These are phyloP conservation scores for Cucurbita argyrosperma DNA, from an alignment of 306 rosid species.

Conservation along the genomic window DNA sequence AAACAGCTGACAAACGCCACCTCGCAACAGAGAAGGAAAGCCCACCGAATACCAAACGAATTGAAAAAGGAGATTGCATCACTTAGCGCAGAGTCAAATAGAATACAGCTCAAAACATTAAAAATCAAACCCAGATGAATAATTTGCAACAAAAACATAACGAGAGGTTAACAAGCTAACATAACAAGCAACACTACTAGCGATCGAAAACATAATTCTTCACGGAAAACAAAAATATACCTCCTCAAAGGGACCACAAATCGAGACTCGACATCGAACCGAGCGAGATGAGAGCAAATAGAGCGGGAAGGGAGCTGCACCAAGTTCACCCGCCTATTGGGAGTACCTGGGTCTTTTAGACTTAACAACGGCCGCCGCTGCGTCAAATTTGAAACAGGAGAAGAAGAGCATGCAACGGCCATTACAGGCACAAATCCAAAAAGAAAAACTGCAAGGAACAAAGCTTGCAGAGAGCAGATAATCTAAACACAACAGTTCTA, in stretches of 20 bases:
- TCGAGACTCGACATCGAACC: constrained; percentile 2
- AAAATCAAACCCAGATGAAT: neutral
- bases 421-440: neutral
- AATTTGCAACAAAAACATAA: neutral
- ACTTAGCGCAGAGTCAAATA: neutral
- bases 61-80: neutral
- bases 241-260: constrained; percentile 15
- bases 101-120: neutral
- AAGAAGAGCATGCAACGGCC: constrained; percentile 19
- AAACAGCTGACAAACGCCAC: neutral
- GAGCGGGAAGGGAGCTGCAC: constrained; percentile 10
- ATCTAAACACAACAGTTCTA: neutral
- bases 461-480: neutral
- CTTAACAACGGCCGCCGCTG: constrained; percentile 9
- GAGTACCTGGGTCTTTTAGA: neutral
- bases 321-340: constrained; percentile 10
- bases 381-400: constrained; percentile 4
- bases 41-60: neutral
- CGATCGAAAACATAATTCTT: neutral
- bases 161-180: neutral
- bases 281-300: neutral
- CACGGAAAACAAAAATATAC: constrained; percentile 8
- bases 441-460: neutral
- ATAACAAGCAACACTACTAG: neutral
- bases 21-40: neutral